These are phyloP conservation scores for Zasmidium citrigriseum DNA, from an alignment of 2,329 filamentous ascomycete species.

Conservation along the genomic window DNA sequence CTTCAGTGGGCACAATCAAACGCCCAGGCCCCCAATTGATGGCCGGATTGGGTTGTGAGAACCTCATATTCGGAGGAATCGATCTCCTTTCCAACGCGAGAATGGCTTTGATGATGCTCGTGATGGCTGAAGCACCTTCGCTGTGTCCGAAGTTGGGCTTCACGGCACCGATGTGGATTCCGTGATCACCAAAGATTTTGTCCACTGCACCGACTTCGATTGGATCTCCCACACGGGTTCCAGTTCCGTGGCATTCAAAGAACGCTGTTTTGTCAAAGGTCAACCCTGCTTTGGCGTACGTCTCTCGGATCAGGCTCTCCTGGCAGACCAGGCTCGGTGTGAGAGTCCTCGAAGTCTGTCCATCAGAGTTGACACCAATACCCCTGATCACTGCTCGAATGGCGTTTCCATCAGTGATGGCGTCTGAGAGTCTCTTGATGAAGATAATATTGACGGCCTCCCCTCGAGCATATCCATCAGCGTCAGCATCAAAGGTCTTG, in stretches of 20 bases:
- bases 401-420: constrained; percentile 27
- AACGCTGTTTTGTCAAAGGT: constrained; percentile 3
- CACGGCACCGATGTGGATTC: constrained; percentile 1
- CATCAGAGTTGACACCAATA: constrained; percentile 4
- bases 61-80: constrained; percentile 27
- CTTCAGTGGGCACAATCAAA: constrained; percentile 4
- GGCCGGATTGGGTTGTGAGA: constrained; percentile 25
- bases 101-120: constrained; percentile 17
- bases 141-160: constrained; percentile 19
- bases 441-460: constrained; percentile 55
- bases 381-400: constrained; percentile 12
- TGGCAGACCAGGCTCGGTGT: constrained; percentile 37
- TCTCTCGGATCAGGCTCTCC: constrained; percentile 12
- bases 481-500: constrained; percentile 29
- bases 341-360: constrained; percentile 41
- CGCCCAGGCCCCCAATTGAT: constrained; percentile 26
- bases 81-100: constrained; percentile 25
- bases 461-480: constrained; percentile 54
- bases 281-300: constrained; percentile 15
- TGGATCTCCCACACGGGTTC: constrained; percentile 8
- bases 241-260: constrained; percentile 13
- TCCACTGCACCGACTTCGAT: constrained; percentile 2
- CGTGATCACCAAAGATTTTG: background rate
- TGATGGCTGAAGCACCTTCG: constrained; percentile 14
- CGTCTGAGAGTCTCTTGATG: constrained; percentile 52